Conservation (phyloP, 768 basidiomycete genomes). For the Sarcodon sp. region DNA sequence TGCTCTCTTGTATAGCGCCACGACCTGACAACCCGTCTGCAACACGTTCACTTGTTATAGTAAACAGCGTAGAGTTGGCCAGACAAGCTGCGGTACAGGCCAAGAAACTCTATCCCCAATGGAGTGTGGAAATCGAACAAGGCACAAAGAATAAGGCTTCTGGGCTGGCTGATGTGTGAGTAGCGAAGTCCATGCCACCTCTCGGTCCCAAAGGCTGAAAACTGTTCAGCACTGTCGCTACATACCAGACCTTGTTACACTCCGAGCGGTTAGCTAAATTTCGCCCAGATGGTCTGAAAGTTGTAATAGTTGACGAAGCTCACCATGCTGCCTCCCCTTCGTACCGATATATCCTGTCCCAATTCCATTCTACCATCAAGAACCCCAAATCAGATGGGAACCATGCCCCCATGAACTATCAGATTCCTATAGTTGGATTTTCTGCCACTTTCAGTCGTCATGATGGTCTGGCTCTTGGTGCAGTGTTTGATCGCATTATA, state of each 20-base stretch:
- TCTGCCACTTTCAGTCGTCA: constrained; percentile 92
- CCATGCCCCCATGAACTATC: constrained; percentile 26
- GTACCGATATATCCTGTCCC: constrained; percentile 77
- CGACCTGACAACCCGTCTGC: constrained; percentile 30
- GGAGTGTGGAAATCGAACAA: constrained; percentile 89
- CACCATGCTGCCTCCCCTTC: constrained; percentile 92
- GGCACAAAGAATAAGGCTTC: constrained; percentile 60
- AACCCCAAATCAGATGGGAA: constrained; percentile 28
- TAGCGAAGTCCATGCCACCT: background rate
- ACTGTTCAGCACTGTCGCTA: constrained; percentile 61
- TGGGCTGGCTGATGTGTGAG: constrained; percentile 79
- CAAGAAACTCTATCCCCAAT: constrained; percentile 46
- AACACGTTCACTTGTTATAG: constrained; percentile 63
- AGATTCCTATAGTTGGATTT: constrained; percentile 83
- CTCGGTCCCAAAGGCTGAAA: background rate
- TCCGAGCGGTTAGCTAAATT: constrained; percentile 62
- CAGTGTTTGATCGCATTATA: constrained; percentile 83
- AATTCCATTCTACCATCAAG: constrained; percentile 60
- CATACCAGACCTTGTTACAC: constrained; percentile 74
- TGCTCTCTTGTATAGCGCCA: constrained; percentile 52
- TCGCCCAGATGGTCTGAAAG: constrained; percentile 49
- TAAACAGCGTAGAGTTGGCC: constrained; percentile 85
- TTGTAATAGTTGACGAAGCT: constrained; percentile 84
- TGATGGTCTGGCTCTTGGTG: constrained; percentile 80
- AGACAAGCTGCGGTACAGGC: constrained; percentile 75